These are phyloP conservation scores for Boletus subcaerulescens DNA, from an alignment of 768 basidiomycete genomes.

Conservation along the genomic window DNA sequence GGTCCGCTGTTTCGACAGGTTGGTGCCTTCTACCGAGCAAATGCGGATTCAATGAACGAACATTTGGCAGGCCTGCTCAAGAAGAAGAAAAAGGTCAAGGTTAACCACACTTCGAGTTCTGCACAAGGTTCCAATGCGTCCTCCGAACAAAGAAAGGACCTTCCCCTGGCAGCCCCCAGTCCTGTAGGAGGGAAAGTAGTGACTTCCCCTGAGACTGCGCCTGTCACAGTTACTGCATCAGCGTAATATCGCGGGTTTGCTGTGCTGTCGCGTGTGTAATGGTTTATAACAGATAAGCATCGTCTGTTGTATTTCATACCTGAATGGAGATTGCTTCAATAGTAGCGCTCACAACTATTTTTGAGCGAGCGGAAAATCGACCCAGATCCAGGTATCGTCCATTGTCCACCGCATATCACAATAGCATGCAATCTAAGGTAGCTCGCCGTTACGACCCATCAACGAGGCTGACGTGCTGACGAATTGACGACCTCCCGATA, in stretches of 20 bases:
- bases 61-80: conserved; percentile 60
- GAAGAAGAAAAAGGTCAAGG: conserved; percentile 72
- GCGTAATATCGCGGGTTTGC: conserved; percentile 10
- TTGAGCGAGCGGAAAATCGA: too few species aligned
- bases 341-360: too few species aligned
- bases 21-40: conserved; percentile 18
- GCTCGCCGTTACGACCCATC: too few species aligned
- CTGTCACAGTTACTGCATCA: conserved; percentile 15
- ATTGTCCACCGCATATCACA: too few species aligned
- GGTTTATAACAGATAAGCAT: neutral
- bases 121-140: conserved; percentile 23
- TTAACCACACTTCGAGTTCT: conserved; percentile 19
- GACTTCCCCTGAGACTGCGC: neutral
- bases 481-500: too few species aligned
- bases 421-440: too few species aligned
- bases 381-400: too few species aligned
- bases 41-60: conserved; percentile 12
- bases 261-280: neutral
- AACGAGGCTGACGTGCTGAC: too few species aligned
- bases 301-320: neutral
- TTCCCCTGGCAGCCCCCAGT: neutral
- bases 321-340: too few species aligned
- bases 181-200: neutral
- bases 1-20: conserved; percentile 87
- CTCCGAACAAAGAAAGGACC: conserved; percentile 1